Evolutionary conservation across 2,329 filamentous ascomycete species (phyloP), one percentile per base, ranked within the genome.

Genomic region (Cyphellophora europaea): DNA sequence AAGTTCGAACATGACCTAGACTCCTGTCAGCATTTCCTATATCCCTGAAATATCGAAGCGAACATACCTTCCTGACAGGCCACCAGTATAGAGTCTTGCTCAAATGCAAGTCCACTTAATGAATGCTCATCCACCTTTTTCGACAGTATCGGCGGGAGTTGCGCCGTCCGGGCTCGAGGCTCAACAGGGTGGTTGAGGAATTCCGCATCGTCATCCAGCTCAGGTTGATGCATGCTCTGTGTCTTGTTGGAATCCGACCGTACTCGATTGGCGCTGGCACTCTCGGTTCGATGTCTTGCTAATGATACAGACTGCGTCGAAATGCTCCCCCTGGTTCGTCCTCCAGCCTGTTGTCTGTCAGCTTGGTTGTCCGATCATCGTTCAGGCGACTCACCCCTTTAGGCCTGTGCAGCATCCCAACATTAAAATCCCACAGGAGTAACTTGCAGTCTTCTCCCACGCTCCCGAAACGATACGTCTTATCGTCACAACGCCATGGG

Each of bases 401-500:
- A 13, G 91, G 89, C 41, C 88, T 74, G 58, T 93, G 84, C 50
- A 98, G 69, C 89, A 96, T 96, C 49, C 87, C 87, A 27, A 94
- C 86, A 47, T 81, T 94, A 56, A 98, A 98, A 63, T 98, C 91
- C 91, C 91, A 98, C 10, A 98, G 66, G 40, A 94, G 75, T 12
- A 98, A 66, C 38, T 87, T 73, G 50, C 88, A 85, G 56, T 98
- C 91, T 55, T 96, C 89, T 11, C 89, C 91, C 1, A 98, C 89
- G 51, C 86, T 94, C 18, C 91, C 91, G 51, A 98, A 94, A 2
- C 91, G 77, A 60, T 98, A 98, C 50, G 86, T 96, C 49, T 82
- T 77, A 54, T 93, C 86, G 53, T 98, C 91, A 53, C 91, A 98
- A 44, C 88, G 75, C 91, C 91, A 98, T 0, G 87, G 87, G 56